A percentile compares a stretch with the other conserved stretches of the same genome.
Evolutionary conservation across 2,329 filamentous ascomycete species (phyloP).

Genomic region (Magnaporthales sp.): DNA sequence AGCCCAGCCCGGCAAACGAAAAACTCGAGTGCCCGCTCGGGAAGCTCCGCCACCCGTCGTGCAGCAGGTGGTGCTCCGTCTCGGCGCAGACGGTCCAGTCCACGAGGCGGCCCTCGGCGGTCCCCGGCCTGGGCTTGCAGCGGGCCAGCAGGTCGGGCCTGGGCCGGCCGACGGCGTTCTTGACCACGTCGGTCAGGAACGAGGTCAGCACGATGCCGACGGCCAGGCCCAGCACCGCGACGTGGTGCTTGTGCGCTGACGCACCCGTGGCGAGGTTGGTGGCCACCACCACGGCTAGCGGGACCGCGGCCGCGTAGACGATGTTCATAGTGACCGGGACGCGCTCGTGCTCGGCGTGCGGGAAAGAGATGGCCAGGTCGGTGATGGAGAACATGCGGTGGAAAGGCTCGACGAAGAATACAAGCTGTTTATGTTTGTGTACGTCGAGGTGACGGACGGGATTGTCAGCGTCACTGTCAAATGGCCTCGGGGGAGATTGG

Average conservation of each 20-base stretch:
- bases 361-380: conserved; percentile 76
- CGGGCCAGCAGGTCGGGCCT: conserved; percentile 54
- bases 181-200: conserved; percentile 83
- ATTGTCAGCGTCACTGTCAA: not conserved
- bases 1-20: conserved; percentile 70
- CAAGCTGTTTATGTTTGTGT: conserved; percentile 35
- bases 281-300: conserved; percentile 55
- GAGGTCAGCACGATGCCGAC: conserved; percentile 69
- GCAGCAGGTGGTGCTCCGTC: conserved; percentile 56
- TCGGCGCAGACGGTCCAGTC: conserved; percentile 66
- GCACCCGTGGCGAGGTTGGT: conserved; percentile 57
- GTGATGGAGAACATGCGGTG: conserved; percentile 91
- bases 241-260: conserved; percentile 71
- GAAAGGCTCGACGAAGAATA: conserved; percentile 71
- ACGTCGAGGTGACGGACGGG: conserved; percentile 12
- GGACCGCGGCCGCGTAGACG: conserved; percentile 67
- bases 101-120: conserved; percentile 43
- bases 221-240: conserved; percentile 71
- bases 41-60: conserved; percentile 80
- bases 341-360: conserved; percentile 74
- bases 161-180: conserved; percentile 73
- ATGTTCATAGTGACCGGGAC: conserved; percentile 75
- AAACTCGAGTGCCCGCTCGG: conserved; percentile 75
- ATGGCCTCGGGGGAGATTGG: not conserved
- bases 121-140: conserved; percentile 58